Percentiles rank a stretch among this genome's conserved stretches.
These are phyloP conservation scores for Pestalotiopsis fici DNA, from an alignment of 2,329 filamentous ascomycete species.

Conservation along the genomic window DNA sequence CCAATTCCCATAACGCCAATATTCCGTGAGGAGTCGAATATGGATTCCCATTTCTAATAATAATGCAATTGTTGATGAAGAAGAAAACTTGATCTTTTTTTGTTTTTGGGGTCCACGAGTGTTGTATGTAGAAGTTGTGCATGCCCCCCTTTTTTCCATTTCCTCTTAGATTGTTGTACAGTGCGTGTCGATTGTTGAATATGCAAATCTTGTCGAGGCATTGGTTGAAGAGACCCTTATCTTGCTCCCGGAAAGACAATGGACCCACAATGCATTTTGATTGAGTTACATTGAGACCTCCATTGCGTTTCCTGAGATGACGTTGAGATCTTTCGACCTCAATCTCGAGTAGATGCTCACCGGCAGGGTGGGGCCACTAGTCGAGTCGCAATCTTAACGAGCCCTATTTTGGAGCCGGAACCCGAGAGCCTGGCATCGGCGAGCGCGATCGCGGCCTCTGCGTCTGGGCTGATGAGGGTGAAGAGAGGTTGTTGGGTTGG, in stretches of 20 bases:
- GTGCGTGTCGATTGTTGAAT: background rate
- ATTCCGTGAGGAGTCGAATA: background rate
- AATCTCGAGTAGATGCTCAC: background rate
- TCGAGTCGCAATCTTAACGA: background rate
- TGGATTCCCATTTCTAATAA: background rate
- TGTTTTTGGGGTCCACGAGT: background rate
- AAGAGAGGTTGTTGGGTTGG: background rate
- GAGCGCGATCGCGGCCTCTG: slow-evolving; percentile 3
- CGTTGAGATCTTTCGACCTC: background rate
- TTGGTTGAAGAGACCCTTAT: background rate
- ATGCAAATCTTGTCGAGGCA: background rate
- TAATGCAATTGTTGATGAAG: background rate
- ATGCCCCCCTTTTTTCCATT: background rate
- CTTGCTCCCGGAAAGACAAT: background rate
- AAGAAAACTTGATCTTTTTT: background rate
- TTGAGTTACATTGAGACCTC: background rate
- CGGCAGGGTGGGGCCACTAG: background rate
- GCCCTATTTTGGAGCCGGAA: slow-evolving; percentile 5
- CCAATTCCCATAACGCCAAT: background rate
- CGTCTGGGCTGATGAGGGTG: background rate
- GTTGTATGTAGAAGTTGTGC: background rate
- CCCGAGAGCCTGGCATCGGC: slow-evolving; percentile 4
- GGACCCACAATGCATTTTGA: background rate
- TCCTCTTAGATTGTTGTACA: background rate
- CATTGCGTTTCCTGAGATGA: background rate